Evolutionary conservation across 2,329 filamentous ascomycete species (phyloP), one percentile per base, ranked within the genome.

Genomic region (Fusarium odoratissimum): DNA sequence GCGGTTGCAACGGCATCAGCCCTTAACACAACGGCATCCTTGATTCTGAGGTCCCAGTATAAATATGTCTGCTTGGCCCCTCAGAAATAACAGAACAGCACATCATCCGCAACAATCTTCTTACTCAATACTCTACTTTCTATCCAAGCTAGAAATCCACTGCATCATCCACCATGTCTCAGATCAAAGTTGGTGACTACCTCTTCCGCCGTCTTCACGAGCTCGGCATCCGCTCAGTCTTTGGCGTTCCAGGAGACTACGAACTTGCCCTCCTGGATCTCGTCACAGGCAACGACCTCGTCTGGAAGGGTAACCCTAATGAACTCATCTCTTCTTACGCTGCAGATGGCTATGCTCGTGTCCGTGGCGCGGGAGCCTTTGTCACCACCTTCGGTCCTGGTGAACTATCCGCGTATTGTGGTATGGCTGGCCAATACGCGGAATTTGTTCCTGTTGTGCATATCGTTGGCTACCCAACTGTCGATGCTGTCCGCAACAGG

Each of bases 171-270:
- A n/a, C 35, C 9, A 38, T 60, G 57, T 17, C 40, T 30, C 14
- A 31, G 23, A 12, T 45, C 17, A 61, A 61, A 25, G 40, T 61
- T 31, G 51, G 51, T 31, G 59, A 58, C 33, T 61, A 61, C n/a
- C 59, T 61, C 31, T 61, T 61, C 40, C 51, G 23, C n/a, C 59
- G 51, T n/a, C 31, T 61, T 5, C 51, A 61, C 4, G 51, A 44
- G 25, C 49, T 61, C 16, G 40, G 59, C 8, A 58, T 58, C 3
- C 51, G 51, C 5, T 61, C 59, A 23, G 25, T 61, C 25, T 61
- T 61, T 38, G 59, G 40, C 1, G 51, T 58, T 4, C 59, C 51
- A 16, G 59, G 59, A 10, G 59, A 61, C 51, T 61, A 61, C 31
- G 49, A 61, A 8, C 40, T 61, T 1, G 59, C 51, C 6, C 59